Conservation (phyloP, 768 basidiomycete species). For the Phylloporus scabripes region DNA sequence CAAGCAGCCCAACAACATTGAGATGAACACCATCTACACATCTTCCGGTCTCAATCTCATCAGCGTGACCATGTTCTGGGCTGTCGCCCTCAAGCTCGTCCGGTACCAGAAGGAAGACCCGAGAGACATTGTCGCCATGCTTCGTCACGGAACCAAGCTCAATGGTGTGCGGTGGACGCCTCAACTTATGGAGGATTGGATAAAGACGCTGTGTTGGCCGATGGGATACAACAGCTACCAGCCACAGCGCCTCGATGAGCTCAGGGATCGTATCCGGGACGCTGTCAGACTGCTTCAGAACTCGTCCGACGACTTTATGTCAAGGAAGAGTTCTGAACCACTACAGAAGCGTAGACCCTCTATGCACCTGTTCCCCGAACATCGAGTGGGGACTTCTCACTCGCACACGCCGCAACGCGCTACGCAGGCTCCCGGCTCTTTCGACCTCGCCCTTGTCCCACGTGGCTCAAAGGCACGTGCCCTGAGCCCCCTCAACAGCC, state of each 20-base stretch:
- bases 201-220: constrained; percentile 51
- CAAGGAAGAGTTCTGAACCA: constrained; percentile 1
- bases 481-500: constrained; percentile 10
- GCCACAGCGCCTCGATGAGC: constrained; percentile 37
- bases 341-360: constrained; percentile 7
- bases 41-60: constrained; percentile 51
- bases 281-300: constrained; percentile 37
- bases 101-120: constrained; percentile 61
- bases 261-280: constrained; percentile 48
- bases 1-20: constrained; percentile 45
- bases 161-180: constrained; percentile 53
- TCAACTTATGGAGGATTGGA: constrained; percentile 51
- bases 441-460: constrained; percentile 1
- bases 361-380: constrained; percentile 4
- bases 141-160: constrained; percentile 53
- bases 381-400: constrained; percentile 1
- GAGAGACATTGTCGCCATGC: constrained; percentile 59
- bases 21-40: constrained; percentile 51
- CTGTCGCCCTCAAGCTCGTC: constrained; percentile 66
- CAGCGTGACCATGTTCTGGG: constrained; percentile 68
- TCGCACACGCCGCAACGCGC: background rate
- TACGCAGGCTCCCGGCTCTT: background rate
- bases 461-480: constrained; percentile 1
- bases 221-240: constrained; percentile 57
- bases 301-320: constrained; percentile 12